Evolutionary conservation across 1,284 basidiomycete genomes (phyloP), one percentile per base, ranked within the genome.

Genomic region (Porphyrellus sp.): DNA sequence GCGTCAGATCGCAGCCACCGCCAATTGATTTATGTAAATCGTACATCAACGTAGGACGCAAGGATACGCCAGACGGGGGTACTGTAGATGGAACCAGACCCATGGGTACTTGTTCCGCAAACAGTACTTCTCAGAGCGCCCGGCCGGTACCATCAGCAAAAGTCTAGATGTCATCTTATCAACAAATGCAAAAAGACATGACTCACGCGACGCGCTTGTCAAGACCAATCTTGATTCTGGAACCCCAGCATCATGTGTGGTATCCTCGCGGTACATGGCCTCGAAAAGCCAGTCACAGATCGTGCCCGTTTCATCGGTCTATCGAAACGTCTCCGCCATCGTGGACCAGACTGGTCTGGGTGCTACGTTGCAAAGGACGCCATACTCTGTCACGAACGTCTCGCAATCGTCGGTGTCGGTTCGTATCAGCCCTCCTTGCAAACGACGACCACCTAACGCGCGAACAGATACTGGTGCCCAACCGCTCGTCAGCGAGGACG

Each of bases 371-470:
- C 90, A 45, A 83, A 86, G 69, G 79, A 90, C 58, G 80, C 82
- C 41, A 80, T 96, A 52, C 80, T 96, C 51, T 89, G 89, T 27
- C 93, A 96, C 63, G 93, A 95, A 71, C 87, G 93, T 59, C 79
- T 99, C 49, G 97, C 97, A 39, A 93, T 99, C 70, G 97, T 99
- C 56, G 97, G 97, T 67, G 93, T 99, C 62, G 94, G 94, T 94
- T 57, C 75, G 91, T 81, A 33, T 40, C 43, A 12, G 15, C 7
- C 55, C 35, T 39, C 31, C 4, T 13, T 40, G 15, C 18, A 8
- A 47, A 15, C 13, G 12, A 18, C 20, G 5, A 21, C 4, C n/a
- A 15, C 40, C 49, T 68, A 33, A 71, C 34, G 2, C 39, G 15
- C n/a, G 24, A 23, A 42, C 59, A 97, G 96, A 98, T 71, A 91